These are phyloP conservation scores for Tripterygium wilfordii DNA, from an alignment of 177 flowering plant species.

Conservation along the genomic window DNA sequence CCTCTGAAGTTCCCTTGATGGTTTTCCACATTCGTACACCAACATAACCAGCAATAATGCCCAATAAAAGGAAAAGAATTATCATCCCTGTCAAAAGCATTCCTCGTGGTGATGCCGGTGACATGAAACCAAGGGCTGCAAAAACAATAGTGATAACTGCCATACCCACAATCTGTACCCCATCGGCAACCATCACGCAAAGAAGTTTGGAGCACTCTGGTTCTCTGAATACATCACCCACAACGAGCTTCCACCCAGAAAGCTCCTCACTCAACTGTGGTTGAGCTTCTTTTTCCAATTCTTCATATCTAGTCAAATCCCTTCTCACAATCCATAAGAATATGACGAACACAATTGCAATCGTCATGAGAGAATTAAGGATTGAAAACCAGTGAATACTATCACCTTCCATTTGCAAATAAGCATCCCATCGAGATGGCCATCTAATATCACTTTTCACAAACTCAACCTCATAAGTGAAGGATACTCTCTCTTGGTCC, in stretches of 20 bases:
- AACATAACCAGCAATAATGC: conserved; percentile 65
- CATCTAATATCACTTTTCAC: conserved; percentile 57
- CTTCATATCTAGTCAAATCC: conserved; percentile 72
- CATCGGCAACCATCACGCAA: conserved; percentile 77
- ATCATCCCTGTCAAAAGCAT: conserved; percentile 75
- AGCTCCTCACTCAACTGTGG: conserved; percentile 85
- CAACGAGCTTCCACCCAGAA: conserved; percentile 85
- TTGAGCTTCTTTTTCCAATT: conserved; percentile 75
- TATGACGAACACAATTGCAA: conserved; percentile 73
- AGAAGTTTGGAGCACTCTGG: conserved; percentile 51
- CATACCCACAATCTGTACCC: conserved; percentile 70
- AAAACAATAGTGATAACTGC: conserved; percentile 65
- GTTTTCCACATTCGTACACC: conserved; percentile 63
- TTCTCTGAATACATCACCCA: conserved; percentile 72
- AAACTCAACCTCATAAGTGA: conserved; percentile 69
- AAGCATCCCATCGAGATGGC: conserved; percentile 89
- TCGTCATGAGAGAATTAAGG: conserved; percentile 70
- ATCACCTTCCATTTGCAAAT: conserved; percentile 74
- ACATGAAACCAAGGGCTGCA: conserved; percentile 82
- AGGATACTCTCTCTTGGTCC: conserved; percentile 47
- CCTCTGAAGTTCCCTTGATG: conserved; percentile 56
- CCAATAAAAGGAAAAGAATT: conserved; percentile 60
- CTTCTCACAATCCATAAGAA: conserved; percentile 71
- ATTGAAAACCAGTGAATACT: conserved; percentile 84
- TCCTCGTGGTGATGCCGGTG: conserved; percentile 81